Conservation (phyloP, 352 stramenopile genomes). For the Phytophthora gonapodyides region DNA sequence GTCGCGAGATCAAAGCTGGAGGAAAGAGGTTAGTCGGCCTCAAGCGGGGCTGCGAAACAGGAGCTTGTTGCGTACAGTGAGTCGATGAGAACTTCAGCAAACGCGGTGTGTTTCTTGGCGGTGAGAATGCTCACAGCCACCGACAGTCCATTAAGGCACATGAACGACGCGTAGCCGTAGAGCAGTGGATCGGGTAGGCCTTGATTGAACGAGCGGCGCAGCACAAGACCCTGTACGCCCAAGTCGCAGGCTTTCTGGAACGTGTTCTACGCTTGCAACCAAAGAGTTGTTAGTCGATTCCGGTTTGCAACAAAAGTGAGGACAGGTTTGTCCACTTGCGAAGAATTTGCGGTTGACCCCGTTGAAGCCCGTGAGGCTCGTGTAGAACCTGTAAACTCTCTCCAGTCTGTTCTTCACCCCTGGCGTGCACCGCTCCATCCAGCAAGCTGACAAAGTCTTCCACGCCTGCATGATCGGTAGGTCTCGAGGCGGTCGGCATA, state of each 20-base stretch:
- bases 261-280: conserved; percentile 22
- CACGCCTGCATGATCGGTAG: background rate
- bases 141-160: conserved; percentile 31
- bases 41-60: too few species aligned
- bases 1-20: conserved; percentile 41
- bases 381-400: conserved; percentile 11
- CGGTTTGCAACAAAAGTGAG: too few species aligned
- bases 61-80: conserved; percentile 18
- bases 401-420: conserved; percentile 2
- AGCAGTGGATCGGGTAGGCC: conserved; percentile 30
- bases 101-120: conserved; percentile 19
- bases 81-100: conserved; percentile 42
- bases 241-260: conserved; percentile 35
- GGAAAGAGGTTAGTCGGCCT: too few species aligned
- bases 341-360: conserved; percentile 29
- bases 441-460: conserved; percentile 3
- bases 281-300: too few species aligned
- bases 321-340: conserved; percentile 10
- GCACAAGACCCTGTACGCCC: conserved; percentile 24
- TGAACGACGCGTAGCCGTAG: conserved; percentile 26
- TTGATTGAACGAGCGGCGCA: conserved; percentile 22
- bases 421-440: conserved; percentile 1
- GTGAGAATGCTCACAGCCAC: conserved; percentile 21
- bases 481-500: background rate
- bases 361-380: conserved; percentile 27